Conservation (phyloP, 352 stramenopile genomes). For the Thalassiosira livingstoniorum region DNA sequence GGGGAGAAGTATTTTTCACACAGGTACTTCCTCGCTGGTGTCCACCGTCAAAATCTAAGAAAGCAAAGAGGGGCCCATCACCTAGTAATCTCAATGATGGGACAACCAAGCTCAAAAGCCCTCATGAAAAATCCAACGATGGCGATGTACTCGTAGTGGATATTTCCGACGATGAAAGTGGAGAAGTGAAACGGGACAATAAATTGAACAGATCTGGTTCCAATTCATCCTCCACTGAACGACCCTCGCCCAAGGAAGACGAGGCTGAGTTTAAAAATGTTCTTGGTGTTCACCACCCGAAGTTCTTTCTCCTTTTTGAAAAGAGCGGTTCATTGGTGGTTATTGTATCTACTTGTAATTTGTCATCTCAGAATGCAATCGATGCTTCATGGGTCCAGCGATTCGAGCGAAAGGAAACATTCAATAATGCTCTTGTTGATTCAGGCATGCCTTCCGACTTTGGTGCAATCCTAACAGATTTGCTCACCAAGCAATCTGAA, state of each 20-base stretch:
- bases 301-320: slow-evolving; percentile 81
- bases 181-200: slow-evolving; percentile 3
- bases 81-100: background rate
- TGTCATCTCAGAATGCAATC: slow-evolving; percentile 53
- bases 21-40: slow-evolving; percentile 56
- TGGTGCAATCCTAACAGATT: slow-evolving; percentile 67
- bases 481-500: slow-evolving; percentile 66
- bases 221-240: background rate
- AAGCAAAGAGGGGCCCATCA: slow-evolving; percentile 20
- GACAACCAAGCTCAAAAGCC: background rate
- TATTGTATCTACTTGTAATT: slow-evolving; percentile 74
- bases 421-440: slow-evolving; percentile 26
- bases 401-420: slow-evolving; percentile 49
- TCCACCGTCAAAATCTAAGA: slow-evolving; percentile 9
- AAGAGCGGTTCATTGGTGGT: slow-evolving; percentile 69
- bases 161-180: background rate
- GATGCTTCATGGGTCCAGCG: slow-evolving; percentile 79
- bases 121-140: background rate
- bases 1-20: slow-evolving; percentile 56
- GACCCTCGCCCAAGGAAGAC: slow-evolving; percentile 4
- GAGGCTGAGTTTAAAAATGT: slow-evolving; percentile 27
- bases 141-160: background rate
- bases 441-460: slow-evolving; percentile 65
- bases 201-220: background rate
- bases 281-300: slow-evolving; percentile 77